Evolutionary conservation across 345 rosid species (phyloP), one percentile per base, ranked within the genome.

Genomic region (Brassica cretica): DNA sequence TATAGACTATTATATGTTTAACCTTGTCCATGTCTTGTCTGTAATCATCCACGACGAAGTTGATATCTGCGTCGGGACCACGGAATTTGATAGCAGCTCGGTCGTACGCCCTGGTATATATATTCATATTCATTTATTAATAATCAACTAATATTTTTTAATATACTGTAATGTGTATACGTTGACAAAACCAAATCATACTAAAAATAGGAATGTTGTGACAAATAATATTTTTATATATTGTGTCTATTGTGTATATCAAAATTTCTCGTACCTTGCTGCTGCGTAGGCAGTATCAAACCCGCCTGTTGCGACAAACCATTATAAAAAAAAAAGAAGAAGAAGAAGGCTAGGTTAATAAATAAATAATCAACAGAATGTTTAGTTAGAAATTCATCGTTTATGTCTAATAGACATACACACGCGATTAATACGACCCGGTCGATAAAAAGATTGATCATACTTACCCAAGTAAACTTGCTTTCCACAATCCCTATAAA

Each of bases 261-360:
- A 39, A 39, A 39, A 21, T 21, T 21, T 64, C 1, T 53, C 16
- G 71, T 76, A 93, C 98, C 98, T 88, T 59, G 98, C 98, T 41
- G 98, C 98, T 80, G 93, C 83, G 83, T 90, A 90, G 27, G 97
- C 98, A 62, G 98, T 94, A 81, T 94, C 98, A 84, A 94, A 94
- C 70, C 98, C 98, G 4, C 98, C 98, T 93, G 70, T 66, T 61
- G 27, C 55, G 24, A 76, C 68, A 51, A 9, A 35, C 71, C 2
- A 65, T 55, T 18, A 21, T 21, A 21, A 1, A 21, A 21, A 21
- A 21, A 21, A 21, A 21, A 21, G 24, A 21, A 21, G 24, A 21
- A 21, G 24, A 8, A 39, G 46, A 39, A 39, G 46, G 14, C 46
- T 18, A 71, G 19, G 46, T 5, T 60, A 37, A 24, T 66, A n/a